A percentile compares a stretch with the other conserved stretches of the same genome.
These are phyloP conservation scores for Arthrobotrys conoides DNA, from an alignment of 2,329 filamentous ascomycete species.

Conservation along the genomic window DNA sequence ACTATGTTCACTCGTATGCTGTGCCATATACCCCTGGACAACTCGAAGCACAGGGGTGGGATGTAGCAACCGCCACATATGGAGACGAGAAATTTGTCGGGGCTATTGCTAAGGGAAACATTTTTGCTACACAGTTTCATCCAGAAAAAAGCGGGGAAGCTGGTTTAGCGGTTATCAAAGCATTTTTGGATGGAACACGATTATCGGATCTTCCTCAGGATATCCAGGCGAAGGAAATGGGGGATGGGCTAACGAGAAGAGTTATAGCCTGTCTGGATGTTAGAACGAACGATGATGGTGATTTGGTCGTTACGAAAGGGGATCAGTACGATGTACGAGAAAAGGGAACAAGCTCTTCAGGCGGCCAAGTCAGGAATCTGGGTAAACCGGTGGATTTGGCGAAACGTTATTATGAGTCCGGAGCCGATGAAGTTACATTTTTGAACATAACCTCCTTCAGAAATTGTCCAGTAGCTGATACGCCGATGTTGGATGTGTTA, in stretches of 20 bases:
- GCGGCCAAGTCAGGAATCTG: conserved; percentile 81
- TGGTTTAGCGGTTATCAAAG: conserved; percentile 84
- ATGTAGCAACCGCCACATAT: conserved; percentile 90
- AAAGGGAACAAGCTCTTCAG: conserved; percentile 73
- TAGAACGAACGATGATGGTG: conserved; percentile 90
- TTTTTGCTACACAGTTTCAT: conserved; percentile 96
- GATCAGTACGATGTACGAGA: conserved; percentile 99
- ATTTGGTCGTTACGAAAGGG: conserved; percentile 97
- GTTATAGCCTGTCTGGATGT: conserved; percentile 98
- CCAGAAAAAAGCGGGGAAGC: conserved; percentile 96
- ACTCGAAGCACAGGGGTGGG: conserved; percentile 79
- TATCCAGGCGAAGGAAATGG: conserved; percentile 47
- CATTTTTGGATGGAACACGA: conserved; percentile 82
- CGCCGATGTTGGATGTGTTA: conserved; percentile 96
- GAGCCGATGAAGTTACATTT: conserved; percentile 96
- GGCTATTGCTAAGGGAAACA: conserved; percentile 85
- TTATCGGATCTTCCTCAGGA: conserved; percentile 50
- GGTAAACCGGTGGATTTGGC: conserved; percentile 98
- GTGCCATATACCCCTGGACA: conserved; percentile 84
- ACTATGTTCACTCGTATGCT: conserved; percentile 97
- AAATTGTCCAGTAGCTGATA: conserved; percentile 90
- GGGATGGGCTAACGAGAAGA: conserved; percentile 82
- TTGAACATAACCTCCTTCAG: conserved; percentile 98
- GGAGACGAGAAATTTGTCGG: conserved; percentile 91
- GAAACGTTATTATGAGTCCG: conserved; percentile 92